Evolutionary conservation across 2,329 filamentous ascomycete species (phyloP).

Genomic region (Colletotrichum sp.): DNA sequence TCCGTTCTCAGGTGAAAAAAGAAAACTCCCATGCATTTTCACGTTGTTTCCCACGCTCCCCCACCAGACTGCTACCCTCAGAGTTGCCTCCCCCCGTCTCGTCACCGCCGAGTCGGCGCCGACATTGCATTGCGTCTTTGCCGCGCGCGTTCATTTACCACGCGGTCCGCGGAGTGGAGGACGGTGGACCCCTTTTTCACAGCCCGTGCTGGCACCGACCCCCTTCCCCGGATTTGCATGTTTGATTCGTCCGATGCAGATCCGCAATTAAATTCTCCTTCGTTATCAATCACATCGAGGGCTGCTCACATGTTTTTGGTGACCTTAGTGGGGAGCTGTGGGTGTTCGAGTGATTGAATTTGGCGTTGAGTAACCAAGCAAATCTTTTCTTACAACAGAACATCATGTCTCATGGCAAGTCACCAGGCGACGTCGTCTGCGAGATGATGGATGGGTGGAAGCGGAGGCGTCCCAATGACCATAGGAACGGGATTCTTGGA

Average conservation of each 20-base stretch:
- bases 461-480: not conserved
- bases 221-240: not conserved
- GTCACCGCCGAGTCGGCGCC: not conserved
- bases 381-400: not conserved
- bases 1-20: not conserved
- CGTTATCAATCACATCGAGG: not conserved
- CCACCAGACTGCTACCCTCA: not conserved
- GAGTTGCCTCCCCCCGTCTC: not conserved
- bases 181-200: not conserved
- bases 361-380: not conserved
- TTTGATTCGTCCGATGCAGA: not conserved
- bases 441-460: not conserved
- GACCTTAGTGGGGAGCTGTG: not conserved
- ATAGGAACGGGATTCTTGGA: not conserved
- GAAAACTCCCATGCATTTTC: not conserved
- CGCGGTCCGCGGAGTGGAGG: not conserved
- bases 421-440: too few relatives aligned
- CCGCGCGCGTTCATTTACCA: not conserved
- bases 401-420: not conserved
- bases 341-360: not conserved
- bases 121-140: not conserved
- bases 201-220: not conserved
- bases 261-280: not conserved
- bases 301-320: not conserved
- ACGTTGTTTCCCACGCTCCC: not conserved